Conservation (phyloP, 2,329 filamentous ascomycete species). For the Aphanocladium album region DNA sequence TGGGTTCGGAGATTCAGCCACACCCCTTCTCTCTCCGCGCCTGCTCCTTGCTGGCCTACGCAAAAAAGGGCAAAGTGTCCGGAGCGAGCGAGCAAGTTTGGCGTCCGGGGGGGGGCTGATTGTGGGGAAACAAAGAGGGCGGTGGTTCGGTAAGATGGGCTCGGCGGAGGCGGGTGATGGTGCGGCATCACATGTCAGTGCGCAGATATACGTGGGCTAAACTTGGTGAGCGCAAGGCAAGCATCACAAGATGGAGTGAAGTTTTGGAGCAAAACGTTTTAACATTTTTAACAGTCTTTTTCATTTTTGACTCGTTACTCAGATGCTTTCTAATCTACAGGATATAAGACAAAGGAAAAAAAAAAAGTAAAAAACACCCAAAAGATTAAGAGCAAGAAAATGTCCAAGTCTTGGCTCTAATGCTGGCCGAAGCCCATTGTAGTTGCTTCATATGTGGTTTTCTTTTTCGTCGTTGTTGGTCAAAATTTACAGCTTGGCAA, state of each 20-base stretch:
- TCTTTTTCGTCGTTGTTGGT: not conserved
- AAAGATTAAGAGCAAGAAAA: constrained; percentile 22
- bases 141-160: not conserved
- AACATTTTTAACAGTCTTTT: not conserved
- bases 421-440: not conserved
- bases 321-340: constrained; percentile 21
- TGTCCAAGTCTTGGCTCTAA: not conserved
- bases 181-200: constrained; percentile 8
- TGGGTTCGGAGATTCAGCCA: not conserved
- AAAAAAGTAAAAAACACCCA: constrained; percentile 13
- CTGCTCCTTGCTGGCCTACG: not conserved
- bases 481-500: constrained; percentile 62
- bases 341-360: constrained; percentile 16
- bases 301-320: constrained; percentile 12
- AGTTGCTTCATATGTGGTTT: not conserved
- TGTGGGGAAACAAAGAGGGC: not conserved
- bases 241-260: not conserved
- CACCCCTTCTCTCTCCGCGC: not conserved
- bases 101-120: not conserved
- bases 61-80: not conserved
- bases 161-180: not conserved
- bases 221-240: not conserved
- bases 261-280: not conserved
- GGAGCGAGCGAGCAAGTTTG: not conserved
- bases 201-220: not conserved